Evolutionary conservation across 2,329 filamentous ascomycete species (phyloP).

Genomic region (Colletotrichum tabaci): DNA sequence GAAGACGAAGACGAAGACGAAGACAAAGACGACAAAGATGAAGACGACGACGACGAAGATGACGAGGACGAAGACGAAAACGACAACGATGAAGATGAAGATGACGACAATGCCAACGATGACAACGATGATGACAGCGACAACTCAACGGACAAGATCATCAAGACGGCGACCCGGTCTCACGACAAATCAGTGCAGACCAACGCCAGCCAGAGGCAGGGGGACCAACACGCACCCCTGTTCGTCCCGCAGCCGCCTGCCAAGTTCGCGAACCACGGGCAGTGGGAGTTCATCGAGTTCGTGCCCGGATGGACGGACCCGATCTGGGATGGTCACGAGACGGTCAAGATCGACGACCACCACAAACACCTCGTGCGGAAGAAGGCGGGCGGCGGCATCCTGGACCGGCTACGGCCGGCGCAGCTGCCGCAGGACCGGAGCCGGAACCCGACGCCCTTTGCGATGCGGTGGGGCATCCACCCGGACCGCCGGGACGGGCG

Average conservation of each 20-base stretch:
- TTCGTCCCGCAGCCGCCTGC: neutral
- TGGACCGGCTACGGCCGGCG: conserved; percentile 22
- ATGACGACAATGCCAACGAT: neutral
- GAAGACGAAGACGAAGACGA: neutral
- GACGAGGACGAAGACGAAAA: neutral
- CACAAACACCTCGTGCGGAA: neutral
- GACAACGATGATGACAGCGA: neutral
- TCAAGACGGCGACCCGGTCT: neutral
- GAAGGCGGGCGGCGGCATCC: neutral
- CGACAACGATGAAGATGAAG: neutral
- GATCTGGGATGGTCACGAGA: conserved; percentile 45
- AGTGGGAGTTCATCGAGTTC: conserved; percentile 33
- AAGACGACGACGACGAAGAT: rapidly evolving
- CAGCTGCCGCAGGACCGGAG: conserved; percentile 44
- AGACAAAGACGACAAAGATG: neutral
- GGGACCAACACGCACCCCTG: neutral
- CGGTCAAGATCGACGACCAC: conserved; percentile 15
- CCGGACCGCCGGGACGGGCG: conserved; percentile 49
- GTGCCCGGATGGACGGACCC: conserved; percentile 49
- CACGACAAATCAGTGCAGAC: neutral
- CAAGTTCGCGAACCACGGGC: conserved; percentile 4
- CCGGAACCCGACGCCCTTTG: conserved; percentile 47
- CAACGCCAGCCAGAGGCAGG: neutral
- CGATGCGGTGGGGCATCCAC: conserved; percentile 50
- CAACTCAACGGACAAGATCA: neutral